Evolutionary conservation across 768 basidiomycete species (phyloP).

Genomic region (Auricularia cornea): DNA sequence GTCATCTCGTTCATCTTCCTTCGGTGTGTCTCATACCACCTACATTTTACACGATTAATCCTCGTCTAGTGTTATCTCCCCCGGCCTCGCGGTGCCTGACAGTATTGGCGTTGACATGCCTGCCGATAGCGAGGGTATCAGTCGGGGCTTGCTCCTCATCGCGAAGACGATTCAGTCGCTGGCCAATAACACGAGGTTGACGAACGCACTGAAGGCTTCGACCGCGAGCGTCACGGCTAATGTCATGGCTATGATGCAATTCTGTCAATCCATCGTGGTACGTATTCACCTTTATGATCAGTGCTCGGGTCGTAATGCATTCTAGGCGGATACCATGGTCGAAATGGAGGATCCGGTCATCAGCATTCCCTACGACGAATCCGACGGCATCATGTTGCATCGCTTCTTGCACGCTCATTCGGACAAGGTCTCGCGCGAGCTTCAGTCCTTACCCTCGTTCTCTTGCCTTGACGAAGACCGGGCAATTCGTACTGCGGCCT

Average conservation of each 20-base stretch:
- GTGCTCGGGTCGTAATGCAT: background rate
- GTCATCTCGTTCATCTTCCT: conserved; percentile 90
- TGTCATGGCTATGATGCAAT: conserved; percentile 65
- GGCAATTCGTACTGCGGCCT: conserved; percentile 36
- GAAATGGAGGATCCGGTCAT: background rate
- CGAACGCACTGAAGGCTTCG: conserved; percentile 50
- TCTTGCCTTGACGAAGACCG: background rate
- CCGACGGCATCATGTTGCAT: conserved; percentile 74
- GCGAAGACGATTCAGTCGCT: conserved; percentile 90
- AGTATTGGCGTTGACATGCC: conserved; percentile 67
- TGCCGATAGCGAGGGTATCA: conserved; percentile 48
- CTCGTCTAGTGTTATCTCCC: conserved; percentile 74
- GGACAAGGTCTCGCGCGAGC: conserved; percentile 48
- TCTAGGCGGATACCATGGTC: background rate
- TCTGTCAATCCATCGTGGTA: conserved; percentile 15
- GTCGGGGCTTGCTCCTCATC: conserved; percentile 82
- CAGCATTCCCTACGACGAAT: conserved; percentile 56
- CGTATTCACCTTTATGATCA: background rate
- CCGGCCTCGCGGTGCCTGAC: conserved; percentile 81
- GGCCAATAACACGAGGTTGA: conserved; percentile 90
- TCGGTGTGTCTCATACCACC: conserved; percentile 38
- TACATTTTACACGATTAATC: background rate
- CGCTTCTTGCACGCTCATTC: conserved; percentile 79
- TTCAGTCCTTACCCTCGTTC: background rate
- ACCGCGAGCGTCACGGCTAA: conserved; percentile 17